Percentiles rank a stretch among this genome's conserved stretches.
These are phyloP conservation scores for Exophiala sp. DNA, from an alignment of 2,329 filamentous ascomycete genomes.

Conservation along the genomic window DNA sequence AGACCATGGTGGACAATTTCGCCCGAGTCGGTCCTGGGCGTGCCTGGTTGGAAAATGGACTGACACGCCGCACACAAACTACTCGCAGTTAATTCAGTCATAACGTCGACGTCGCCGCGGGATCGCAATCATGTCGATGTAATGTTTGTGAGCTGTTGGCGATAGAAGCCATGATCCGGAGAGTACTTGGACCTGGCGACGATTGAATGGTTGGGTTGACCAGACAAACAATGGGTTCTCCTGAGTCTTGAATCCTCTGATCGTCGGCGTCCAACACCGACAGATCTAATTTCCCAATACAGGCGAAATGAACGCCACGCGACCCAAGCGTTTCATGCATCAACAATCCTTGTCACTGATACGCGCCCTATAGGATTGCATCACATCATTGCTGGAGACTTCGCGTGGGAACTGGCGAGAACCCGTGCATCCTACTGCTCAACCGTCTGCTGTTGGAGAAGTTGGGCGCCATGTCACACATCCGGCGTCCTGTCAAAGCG, in stretches of 20 bases:
- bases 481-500: not conserved
- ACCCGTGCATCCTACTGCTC: no score
- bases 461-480: not conserved
- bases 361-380: constrained; percentile 13
- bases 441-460: no score
- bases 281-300: constrained; percentile 13
- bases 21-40: constrained; percentile 16
- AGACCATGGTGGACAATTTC: constrained; percentile 26
- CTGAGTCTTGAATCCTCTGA: constrained; percentile 4
- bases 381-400: constrained; percentile 7
- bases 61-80: constrained; percentile 25
- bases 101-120: constrained; percentile 3
- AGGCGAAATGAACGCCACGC: constrained; percentile 14
- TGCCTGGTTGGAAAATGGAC: constrained; percentile 21
- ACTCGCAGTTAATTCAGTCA: constrained; percentile 20
- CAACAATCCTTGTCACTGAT: constrained; percentile 8
- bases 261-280: constrained; percentile 4
- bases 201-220: not conserved
- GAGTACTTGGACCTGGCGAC: constrained; percentile 2
- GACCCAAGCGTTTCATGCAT: constrained; percentile 14
- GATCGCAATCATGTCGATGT: constrained; percentile 8
- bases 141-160: not conserved
- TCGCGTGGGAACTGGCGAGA: no score
- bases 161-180: not conserved
- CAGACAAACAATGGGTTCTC: constrained; percentile 2